These are phyloP conservation scores for Apiospora hydei DNA, from an alignment of 2,329 filamentous ascomycete species.

Conservation along the genomic window DNA sequence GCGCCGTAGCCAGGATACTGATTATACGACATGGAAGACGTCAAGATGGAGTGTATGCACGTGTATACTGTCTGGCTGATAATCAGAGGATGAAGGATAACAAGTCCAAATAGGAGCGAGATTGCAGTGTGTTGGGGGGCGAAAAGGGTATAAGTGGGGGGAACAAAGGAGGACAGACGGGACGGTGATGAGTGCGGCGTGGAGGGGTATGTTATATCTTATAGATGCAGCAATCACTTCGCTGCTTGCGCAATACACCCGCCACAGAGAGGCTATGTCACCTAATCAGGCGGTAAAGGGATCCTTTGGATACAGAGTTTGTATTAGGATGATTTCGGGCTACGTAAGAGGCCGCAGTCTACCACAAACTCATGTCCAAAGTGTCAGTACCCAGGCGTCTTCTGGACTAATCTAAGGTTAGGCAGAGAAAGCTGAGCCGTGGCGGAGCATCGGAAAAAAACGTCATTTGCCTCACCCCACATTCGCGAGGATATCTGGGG, in stretches of 20 bases:
- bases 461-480: constrained; percentile 19
- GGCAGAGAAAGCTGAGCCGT: constrained; percentile 16
- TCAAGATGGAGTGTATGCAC: neutral
- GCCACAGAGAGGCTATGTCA: constrained; percentile 15
- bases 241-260: neutral
- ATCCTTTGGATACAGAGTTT: constrained; percentile 1
- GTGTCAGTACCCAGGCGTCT: neutral
- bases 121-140: neutral
- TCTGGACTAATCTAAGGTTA: neutral
- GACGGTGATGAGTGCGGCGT: neutral
- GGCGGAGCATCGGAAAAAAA: constrained; percentile 7
- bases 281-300: neutral
- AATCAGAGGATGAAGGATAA: neutral
- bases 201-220: constrained; percentile 5
- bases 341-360: neutral
- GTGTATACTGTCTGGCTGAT: neutral
- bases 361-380: neutral
- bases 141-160: constrained; percentile 2
- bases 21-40: constrained; percentile 26
- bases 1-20: constrained; percentile 28
- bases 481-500: neutral
- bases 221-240: neutral
- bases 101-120: neutral
- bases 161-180: neutral
- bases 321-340: neutral